Conservation (phyloP, 2,329 filamentous ascomycete species). For the Zymoseptoria ardabiliae region DNA sequence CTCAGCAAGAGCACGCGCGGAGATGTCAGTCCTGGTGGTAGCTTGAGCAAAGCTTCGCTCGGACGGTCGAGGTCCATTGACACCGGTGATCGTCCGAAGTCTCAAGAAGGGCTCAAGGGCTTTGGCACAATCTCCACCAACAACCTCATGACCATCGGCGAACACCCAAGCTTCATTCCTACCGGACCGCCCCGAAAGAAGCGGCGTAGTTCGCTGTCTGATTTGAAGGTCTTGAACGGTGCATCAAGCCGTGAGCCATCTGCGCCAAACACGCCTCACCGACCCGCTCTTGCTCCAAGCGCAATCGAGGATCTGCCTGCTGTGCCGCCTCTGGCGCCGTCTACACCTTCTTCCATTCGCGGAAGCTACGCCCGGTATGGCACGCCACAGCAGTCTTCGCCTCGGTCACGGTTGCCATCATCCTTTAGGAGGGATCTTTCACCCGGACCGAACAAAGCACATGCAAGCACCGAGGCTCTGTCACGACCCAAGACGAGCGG, state of each 20-base stretch:
- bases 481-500: constrained; percentile 24
- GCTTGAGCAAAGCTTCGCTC: constrained; percentile 59
- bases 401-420: constrained; percentile 28
- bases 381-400: constrained; percentile 32
- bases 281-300: constrained; percentile 11
- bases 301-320: constrained; percentile 22
- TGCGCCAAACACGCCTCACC: constrained; percentile 18
- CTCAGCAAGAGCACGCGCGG: constrained; percentile 69
- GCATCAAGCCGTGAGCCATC: constrained; percentile 17
- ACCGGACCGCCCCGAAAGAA: constrained; percentile 59
- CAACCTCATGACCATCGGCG: constrained; percentile 45
- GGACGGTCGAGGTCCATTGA: constrained; percentile 74
- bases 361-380: constrained; percentile 33
- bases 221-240: constrained; percentile 63
- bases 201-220: constrained; percentile 83
- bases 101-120: constrained; percentile 46
- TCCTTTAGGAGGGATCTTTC: constrained; percentile 40
- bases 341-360: constrained; percentile 21
- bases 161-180: constrained; percentile 37
- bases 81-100: constrained; percentile 48
- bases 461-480: constrained; percentile 9
- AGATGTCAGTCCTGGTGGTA: constrained; percentile 52
- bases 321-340: constrained; percentile 32
- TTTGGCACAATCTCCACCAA: constrained; percentile 20
- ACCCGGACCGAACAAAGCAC: constrained; percentile 24